These are phyloP conservation scores for Colletotrichum sp. DNA, from an alignment of 2,329 filamentous ascomycete genomes.

Conservation along the genomic window DNA sequence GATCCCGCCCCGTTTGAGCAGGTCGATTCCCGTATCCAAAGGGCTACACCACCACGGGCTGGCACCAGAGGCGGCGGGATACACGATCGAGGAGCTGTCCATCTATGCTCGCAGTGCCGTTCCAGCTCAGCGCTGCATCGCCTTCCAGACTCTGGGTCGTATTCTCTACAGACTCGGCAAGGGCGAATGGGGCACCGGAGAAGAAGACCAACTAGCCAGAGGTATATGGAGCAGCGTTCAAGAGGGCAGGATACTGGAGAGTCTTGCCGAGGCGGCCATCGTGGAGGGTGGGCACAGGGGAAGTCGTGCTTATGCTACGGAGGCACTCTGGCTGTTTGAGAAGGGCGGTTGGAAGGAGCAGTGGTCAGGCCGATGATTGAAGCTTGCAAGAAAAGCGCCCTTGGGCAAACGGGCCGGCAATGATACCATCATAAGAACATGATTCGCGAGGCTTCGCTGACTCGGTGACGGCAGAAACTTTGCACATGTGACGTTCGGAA, in stretches of 20 bases:
- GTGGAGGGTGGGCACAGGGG: slow-evolving; percentile 75
- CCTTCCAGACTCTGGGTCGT: slow-evolving; percentile 88
- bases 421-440: neutral
- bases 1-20: slow-evolving; percentile 76
- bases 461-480: neutral
- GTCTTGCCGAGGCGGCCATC: slow-evolving; percentile 77
- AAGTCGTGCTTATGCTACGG: slow-evolving; percentile 82
- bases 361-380: slow-evolving; percentile 58
- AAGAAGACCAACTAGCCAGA: slow-evolving; percentile 67
- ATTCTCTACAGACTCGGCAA: slow-evolving; percentile 83
- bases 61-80: slow-evolving; percentile 91
- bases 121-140: slow-evolving; percentile 86
- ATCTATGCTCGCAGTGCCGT: slow-evolving; percentile 81
- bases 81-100: slow-evolving; percentile 87
- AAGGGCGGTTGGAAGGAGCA: slow-evolving; percentile 74
- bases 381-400: neutral
- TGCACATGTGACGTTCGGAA: neutral
- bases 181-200: slow-evolving; percentile 68
- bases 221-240: slow-evolving; percentile 86
- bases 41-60: slow-evolving; percentile 94
- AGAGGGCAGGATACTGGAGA: slow-evolving; percentile 77
- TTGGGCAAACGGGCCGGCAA: slow-evolving; percentile 8
- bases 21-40: slow-evolving; percentile 75
- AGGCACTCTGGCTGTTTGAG: slow-evolving; percentile 85
- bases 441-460: neutral